These are phyloP conservation scores for Chamaecyparis obtusa DNA, from an alignment of 75 land plant genomes.

Conservation along the genomic window DNA sequence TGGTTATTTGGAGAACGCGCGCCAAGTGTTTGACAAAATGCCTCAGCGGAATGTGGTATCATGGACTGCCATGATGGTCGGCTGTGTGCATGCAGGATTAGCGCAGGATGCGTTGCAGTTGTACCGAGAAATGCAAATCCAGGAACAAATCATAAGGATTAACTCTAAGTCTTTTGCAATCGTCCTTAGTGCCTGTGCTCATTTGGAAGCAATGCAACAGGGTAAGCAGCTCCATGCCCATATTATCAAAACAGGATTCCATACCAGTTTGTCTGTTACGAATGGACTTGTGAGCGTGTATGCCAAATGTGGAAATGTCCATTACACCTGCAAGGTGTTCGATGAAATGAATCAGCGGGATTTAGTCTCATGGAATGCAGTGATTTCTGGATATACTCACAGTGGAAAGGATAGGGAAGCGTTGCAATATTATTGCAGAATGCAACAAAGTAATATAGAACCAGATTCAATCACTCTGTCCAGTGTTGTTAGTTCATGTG, in stretches of 20 bases:
- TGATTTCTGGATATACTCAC: conserved; percentile 55
- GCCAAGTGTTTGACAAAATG: conserved; percentile 17
- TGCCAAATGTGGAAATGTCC: conserved; percentile 16
- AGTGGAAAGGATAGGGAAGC: conserved; percentile 36
- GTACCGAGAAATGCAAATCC: conserved; percentile 17
- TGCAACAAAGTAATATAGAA: conserved; percentile 29
- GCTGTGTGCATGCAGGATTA: conserved; percentile 11
- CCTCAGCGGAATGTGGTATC: conserved; percentile 17
- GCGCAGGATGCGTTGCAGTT: conserved; percentile 5
- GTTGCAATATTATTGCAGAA: conserved; percentile 28
- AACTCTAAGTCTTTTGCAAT: conserved; percentile 16
- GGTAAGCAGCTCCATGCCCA: conserved; percentile 20
- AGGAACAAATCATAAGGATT: background rate
- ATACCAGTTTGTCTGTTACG: conserved; percentile 14
- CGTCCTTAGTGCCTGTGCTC: conserved; percentile 2
- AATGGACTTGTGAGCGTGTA: conserved; percentile 32
- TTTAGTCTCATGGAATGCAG: conserved; percentile 52
- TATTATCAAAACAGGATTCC: conserved; percentile 12
- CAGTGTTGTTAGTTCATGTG: conserved; percentile 54
- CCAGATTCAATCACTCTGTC: conserved; percentile 45
- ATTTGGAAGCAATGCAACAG: too few relatives aligned
- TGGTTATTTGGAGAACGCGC: conserved; percentile 13
- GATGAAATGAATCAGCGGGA: conserved; percentile 10
- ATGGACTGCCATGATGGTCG: conserved; percentile 31
- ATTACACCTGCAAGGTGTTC: conserved; percentile 19